Evolutionary conservation across 2,329 filamentous ascomycete species (phyloP).

Genomic region (Fusarium beomiforme): DNA sequence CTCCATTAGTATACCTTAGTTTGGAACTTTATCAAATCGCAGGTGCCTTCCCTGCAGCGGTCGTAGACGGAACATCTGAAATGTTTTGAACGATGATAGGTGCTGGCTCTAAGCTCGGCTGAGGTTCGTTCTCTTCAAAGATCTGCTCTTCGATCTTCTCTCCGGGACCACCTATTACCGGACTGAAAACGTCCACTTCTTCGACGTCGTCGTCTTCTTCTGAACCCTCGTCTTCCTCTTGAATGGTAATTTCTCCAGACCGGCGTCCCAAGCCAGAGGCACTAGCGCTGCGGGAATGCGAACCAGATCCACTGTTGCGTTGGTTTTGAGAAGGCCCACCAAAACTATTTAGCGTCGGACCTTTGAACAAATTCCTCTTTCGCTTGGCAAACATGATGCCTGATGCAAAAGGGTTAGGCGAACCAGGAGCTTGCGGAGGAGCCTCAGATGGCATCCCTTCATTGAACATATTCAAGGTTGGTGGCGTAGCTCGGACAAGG

Average conservation of each 20-base stretch:
- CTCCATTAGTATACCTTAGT: conserved; percentile 5
- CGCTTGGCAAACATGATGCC: conserved; percentile 82
- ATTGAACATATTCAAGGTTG: conserved; percentile 64
- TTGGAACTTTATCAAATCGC: conserved; percentile 5
- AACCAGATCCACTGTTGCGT: conserved; percentile 49
- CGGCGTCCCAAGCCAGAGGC: conserved; percentile 70
- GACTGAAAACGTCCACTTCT: conserved; percentile 68
- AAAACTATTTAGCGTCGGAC: conserved; percentile 73
- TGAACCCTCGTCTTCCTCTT: conserved; percentile 70
- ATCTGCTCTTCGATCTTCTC: conserved; percentile 60
- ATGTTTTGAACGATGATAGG: conserved; percentile 31
- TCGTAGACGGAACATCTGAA: conserved; percentile 1
- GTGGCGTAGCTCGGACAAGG: conserved; percentile 72
- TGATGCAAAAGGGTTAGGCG: conserved; percentile 67
- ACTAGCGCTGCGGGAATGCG: conserved; percentile 68
- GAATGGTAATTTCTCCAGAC: conserved; percentile 79
- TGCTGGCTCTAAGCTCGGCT: conserved; percentile 30
- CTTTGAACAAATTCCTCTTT: conserved; percentile 85
- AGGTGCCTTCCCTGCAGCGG: conserved; percentile 23
- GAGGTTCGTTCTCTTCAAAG: conserved; percentile 53
- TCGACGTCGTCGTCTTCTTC: conserved; percentile 60
- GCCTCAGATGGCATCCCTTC: conserved; percentile 63
- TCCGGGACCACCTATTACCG: conserved; percentile 57
- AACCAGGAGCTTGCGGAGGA: conserved; percentile 55
- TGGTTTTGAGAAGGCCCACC: conserved; percentile 51